A percentile compares a stretch with the other conserved stretches of the same genome.
phyloP scores from a whole-genome alignment of 2,329 filamentous ascomycete genomes.

The Aspergillus arachidicola region DNA sequence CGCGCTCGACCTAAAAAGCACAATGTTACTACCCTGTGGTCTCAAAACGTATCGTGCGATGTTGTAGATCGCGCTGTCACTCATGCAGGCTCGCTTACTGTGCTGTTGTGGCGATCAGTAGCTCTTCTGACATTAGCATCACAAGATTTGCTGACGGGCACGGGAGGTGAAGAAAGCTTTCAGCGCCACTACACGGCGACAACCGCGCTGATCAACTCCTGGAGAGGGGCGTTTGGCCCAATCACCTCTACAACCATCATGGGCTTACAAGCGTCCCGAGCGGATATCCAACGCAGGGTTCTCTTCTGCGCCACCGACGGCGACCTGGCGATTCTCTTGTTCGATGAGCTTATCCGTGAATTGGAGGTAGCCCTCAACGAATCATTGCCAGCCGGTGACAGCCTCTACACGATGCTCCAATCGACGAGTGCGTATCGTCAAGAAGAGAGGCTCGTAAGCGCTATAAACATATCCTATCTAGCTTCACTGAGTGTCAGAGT shows the following conservation, averaged over 20 bases:
- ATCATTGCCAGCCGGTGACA: neutral
- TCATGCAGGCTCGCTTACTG: neutral
- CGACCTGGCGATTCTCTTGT: constrained; percentile 3
- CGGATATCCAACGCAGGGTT: neutral
- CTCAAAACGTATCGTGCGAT: neutral
- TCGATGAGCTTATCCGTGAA: neutral
- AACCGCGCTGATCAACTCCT: neutral
- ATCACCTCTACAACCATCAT: neutral
- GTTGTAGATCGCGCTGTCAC: neutral
- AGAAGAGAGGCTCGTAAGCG: neutral
- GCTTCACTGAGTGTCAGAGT: no score
- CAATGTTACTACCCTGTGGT: neutral
- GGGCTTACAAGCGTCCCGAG: neutral
- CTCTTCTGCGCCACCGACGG: constrained; percentile 1
- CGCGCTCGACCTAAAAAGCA: neutral
- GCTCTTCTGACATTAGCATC: neutral
- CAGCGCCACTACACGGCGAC: neutral
- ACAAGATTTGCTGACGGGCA: neutral
- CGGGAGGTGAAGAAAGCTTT: neutral
- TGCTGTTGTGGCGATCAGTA: constrained; percentile 6
- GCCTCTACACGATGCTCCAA: neutral
- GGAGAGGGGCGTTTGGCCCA: neutral
- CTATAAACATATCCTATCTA: neutral
- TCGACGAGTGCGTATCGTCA: neutral
- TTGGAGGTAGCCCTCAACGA: neutral